A percentile compares a stretch with the other conserved stretches of the same genome.
Conservation (phyloP, 208 protist species). For the Acanthamoeba triangularis region DNA sequence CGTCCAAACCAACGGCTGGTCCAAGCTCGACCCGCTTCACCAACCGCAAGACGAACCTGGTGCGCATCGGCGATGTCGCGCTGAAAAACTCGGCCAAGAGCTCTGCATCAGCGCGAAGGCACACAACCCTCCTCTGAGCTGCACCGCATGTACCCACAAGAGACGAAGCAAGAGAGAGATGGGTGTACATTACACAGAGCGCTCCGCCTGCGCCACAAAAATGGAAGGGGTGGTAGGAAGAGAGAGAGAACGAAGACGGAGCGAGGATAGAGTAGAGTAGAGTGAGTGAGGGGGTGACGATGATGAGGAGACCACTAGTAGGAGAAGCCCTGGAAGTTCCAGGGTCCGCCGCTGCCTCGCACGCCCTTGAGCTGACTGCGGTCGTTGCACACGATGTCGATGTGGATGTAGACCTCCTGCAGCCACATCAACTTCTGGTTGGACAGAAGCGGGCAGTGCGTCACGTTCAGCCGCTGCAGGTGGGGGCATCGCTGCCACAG, state of each 20-base stretch:
- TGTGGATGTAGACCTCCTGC: constrained; percentile 45
- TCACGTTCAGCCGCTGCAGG: constrained; percentile 52
- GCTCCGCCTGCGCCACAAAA: neutral
- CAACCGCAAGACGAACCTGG: neutral
- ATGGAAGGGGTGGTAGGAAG: neutral
- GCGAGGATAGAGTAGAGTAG: neutral
- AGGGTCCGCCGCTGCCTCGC: constrained; percentile 42
- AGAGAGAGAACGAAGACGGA: neutral
- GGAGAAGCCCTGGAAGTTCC: constrained; percentile 56
- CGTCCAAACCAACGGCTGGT: no score
- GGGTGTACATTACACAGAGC: neutral
- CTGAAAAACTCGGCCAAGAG: neutral
- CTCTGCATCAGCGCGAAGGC: no score
- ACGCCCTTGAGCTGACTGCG: constrained; percentile 64
- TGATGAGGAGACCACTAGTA: neutral
- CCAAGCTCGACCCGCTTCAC: no score
- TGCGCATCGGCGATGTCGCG: neutral
- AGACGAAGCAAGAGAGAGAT: neutral
- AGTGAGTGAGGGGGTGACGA: neutral
- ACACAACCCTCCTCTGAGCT: no score
- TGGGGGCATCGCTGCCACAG: constrained; percentile 66
- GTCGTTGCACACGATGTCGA: constrained; percentile 70
- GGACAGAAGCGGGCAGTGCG: constrained; percentile 53
- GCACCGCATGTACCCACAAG: no score
- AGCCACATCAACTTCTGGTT: constrained; percentile 69